Base-by-base conservation (phyloP, 2,329 filamentous ascomycete genomes). In the Cercospora zeina region DNA sequence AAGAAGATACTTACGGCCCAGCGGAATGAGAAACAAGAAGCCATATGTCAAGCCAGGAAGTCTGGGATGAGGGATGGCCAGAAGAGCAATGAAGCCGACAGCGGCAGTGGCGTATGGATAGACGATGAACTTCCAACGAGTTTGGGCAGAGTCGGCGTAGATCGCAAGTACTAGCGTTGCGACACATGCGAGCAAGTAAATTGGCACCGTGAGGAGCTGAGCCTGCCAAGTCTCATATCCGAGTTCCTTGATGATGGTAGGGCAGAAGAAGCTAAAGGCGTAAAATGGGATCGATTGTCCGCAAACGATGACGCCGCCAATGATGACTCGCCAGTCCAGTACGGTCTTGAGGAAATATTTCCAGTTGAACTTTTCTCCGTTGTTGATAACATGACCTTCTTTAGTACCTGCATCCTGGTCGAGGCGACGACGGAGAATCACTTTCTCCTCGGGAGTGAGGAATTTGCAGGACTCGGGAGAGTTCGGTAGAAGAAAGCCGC, bases 201-300 rank as follows among this genome's bases (percentile, higher is more conserved):
- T 75, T 0, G 78, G 78, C 3, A 80, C 77, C n/a, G 77, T 77
- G 27, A 80, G 70, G 10, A 80, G 74, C 59, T 80, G 78, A 3
- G 78, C 78, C 39, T 75, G 72, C 6, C 76, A 74, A 2, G 74
- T 71, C 3, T 76, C 75, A 63, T 78, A 80, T 6, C 78, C 79
- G 65, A 80, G 77, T 27, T 74, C 74, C 33, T 72, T 74, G 61
- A 80, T 78, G 64, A 87, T 85, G 1, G 80, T 80, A 1, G 84
- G 84, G 3, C 85, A 73, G 69, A 86, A 86, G 9, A 82, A 85
- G 65, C 78, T 81, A 71, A 85, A 85, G n/a, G 82, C 83, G 67
- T 83, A 71, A 0, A 92, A 80, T 83, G 91, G 89, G 1, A 87
- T 90, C 70, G 91, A 88, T 67, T 75, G 69, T 8, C 31, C 69